Evolutionary conservation across 345 rosid genomes (phyloP), one percentile per base, ranked within the genome.

Genomic region (Durio zibethinus): DNA sequence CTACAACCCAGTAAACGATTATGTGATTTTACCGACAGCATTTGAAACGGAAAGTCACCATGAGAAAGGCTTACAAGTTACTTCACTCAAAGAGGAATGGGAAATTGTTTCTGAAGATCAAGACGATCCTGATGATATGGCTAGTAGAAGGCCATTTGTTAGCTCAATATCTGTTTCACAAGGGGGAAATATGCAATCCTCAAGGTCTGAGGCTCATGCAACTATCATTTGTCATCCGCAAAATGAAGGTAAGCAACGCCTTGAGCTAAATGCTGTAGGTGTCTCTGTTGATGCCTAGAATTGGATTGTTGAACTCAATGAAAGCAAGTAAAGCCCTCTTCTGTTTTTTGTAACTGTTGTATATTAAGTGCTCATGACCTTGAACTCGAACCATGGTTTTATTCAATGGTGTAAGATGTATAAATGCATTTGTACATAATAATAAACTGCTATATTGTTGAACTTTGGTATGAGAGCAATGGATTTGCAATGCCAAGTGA

Each of bases 11-110:
- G 53, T 90, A 69, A 93, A 93, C 45, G 99, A 93, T 35, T 96
- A 92, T 9, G 98, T 95, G 50, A 88, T 96, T 72, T 84, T 96
- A 21, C 98, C 98, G 18, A 85, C 93, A 4, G 73, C 87, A 47
- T 93, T 87, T 2, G 98, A 92, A 73, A 84, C 89, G 80, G 92
- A 87, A 65, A 85, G 76, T 54, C 86, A 73, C 88, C 84, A 81
- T 14, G 85, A 90, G 86, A 87, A 90, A n/a, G 92, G 94, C 63
- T 11, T 93, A n/a, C 84, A 89, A 77, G 88, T 93, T 65, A 89
- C 93, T 52, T 85, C 97, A 1, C 89, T 92, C 75, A 93, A 90
- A 81, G 99, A 93, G 86, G 91, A 90, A 21, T 93, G 99, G 99
- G 99, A 96, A 73, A 87, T 96, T 70, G 40, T 87, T 64, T 77